These are phyloP conservation scores for Leccinum fallax DNA, from an alignment of 1,284 basidiomycete genomes.

Conservation along the genomic window DNA sequence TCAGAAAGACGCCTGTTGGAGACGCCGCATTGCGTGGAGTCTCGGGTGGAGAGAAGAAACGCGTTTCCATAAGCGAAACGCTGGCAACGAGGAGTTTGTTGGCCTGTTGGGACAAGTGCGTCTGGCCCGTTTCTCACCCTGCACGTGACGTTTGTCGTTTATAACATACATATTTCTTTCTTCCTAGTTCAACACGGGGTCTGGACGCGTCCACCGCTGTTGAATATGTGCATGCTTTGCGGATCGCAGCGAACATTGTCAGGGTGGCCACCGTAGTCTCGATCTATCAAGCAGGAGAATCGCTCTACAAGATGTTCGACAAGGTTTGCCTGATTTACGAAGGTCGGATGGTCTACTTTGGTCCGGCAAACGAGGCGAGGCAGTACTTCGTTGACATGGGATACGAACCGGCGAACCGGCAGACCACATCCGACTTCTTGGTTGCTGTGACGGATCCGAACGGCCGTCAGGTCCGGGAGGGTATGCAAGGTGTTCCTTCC, in stretches of 20 bases:
- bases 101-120: constrained; percentile 57
- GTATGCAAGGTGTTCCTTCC: constrained; percentile 54
- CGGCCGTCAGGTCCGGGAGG: constrained; percentile 53
- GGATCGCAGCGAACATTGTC: constrained; percentile 61
- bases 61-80: constrained; percentile 64
- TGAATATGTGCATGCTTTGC: constrained; percentile 62
- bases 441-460: constrained; percentile 60
- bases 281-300: constrained; percentile 70
- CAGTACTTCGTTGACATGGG: constrained; percentile 72
- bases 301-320: constrained; percentile 60
- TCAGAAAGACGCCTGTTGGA: constrained; percentile 63
- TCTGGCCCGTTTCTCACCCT: neutral
- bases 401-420: constrained; percentile 57
- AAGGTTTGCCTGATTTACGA: constrained; percentile 72
- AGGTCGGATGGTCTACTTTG: constrained; percentile 75
- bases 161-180: neutral
- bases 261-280: constrained; percentile 60
- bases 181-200: constrained; percentile 61
- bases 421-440: constrained; percentile 74
- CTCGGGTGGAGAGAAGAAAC: constrained; percentile 79
- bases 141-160: neutral
- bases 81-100: constrained; percentile 48
- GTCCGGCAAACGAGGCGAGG: constrained; percentile 59
- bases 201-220: constrained; percentile 74
- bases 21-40: constrained; percentile 77